Base-by-base conservation (phyloP, 2,329 filamentous ascomycete species). In the Fusarium sp. region DNA sequence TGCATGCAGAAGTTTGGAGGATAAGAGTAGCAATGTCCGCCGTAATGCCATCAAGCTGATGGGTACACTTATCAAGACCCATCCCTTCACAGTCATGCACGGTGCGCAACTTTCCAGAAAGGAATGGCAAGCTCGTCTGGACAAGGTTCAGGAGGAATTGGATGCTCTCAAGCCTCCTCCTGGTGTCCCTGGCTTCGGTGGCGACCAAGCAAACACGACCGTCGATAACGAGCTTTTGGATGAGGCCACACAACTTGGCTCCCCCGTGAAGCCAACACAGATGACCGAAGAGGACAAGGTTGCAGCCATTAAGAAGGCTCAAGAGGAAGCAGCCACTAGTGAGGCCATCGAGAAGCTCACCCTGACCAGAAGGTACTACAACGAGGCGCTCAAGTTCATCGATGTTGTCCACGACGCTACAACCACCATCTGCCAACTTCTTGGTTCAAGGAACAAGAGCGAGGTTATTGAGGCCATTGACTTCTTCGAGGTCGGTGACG, bases 381-480 rank as follows among this genome's bases (percentile, higher is more conserved):
- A 90, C n/a, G 94, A 98, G 77, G 96, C 95, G 6, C 86, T 98
- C 67, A 92, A 91, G 70, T 99, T 99, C 77, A 97, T 99, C 72
- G 92, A 97, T 67, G 92, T 97, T 8, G 85, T 99, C 24, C 93
- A 98, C 72, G 89, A 91, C 13, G 93, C 93, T 24, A 97, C 94
- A 2, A 87, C 87, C 11, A 90, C 90, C 4, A 91, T 98, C 34
- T 94, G 92, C 68, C 95, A 98, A 80, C 86, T 99, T 20, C 87
- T 99, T 6, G 93, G 94, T 8, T 97, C 96, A 30, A 93, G 93
- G 77, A 99, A 99, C 84, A 99, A 99, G 85, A 97, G 93, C 74
- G 96, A 99, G 79, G 93, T 98, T 27, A 97, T 99, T 67, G 97
- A 99, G 80, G 96, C 97, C 18, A 99, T 99, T 90, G 96, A 99